phyloP scores from a whole-genome alignment of 495 filamentous ascomycete species.

The Cairneyella variabilis region DNA sequence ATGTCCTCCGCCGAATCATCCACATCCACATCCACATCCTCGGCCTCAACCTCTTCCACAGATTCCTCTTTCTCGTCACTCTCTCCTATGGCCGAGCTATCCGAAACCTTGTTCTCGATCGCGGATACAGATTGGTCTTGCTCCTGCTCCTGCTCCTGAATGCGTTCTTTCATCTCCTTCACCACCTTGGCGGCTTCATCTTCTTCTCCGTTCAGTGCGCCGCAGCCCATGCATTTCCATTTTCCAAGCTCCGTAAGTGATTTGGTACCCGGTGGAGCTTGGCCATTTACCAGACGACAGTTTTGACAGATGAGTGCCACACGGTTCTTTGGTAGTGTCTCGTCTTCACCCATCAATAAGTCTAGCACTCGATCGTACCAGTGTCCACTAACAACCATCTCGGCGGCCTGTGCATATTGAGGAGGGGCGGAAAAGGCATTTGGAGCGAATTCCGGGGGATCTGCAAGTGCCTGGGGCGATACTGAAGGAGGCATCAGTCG shows the following conservation, averaged over 20 bases:
- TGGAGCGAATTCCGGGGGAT: slow-evolving; percentile 49
- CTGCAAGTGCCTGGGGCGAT: slow-evolving; percentile 13
- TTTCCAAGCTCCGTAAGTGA: slow-evolving; percentile 73
- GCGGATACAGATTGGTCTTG: background rate
- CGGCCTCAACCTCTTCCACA: background rate
- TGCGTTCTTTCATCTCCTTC: slow-evolving; percentile 37
- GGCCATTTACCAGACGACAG: slow-evolving; percentile 91
- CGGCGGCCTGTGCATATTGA: slow-evolving; percentile 21
- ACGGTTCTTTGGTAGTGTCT: slow-evolving; percentile 86
- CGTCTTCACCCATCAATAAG: slow-evolving; percentile 90
- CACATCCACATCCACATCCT: slow-evolving; percentile 3
- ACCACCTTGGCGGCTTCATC: slow-evolving; percentile 62
- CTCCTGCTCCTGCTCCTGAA: slow-evolving; percentile 8
- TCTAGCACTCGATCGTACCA: slow-evolving; percentile 97
- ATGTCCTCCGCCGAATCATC: slow-evolving; percentile 14
- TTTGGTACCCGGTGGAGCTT: slow-evolving; percentile 84
- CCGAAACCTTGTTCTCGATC: background rate
- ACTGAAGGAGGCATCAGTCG: slow-evolving; percentile 4
- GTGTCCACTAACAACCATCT: slow-evolving; percentile 46
- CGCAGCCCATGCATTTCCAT: slow-evolving; percentile 87
- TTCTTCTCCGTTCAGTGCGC: slow-evolving; percentile 78
- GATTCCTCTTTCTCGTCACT: slow-evolving; percentile 11
- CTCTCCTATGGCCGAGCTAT: background rate
- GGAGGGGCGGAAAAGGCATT: slow-evolving; percentile 41
- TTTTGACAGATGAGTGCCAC: slow-evolving; percentile 79